These are phyloP conservation scores for Amphirosellinia nigrospora DNA, from an alignment of 495 filamentous ascomycete species.

Conservation along the genomic window DNA sequence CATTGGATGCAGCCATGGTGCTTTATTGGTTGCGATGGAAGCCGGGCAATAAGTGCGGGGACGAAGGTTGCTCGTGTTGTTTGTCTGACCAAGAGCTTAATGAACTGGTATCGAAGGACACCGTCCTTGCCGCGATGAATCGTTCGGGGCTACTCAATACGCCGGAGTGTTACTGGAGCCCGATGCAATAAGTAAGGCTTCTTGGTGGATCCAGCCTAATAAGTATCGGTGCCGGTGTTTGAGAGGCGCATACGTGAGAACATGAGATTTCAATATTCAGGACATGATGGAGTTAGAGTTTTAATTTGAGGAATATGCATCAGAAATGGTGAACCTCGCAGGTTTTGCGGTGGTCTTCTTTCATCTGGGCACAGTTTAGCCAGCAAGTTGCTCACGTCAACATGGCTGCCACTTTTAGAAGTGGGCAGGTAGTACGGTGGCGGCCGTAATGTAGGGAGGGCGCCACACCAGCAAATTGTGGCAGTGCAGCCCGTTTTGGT, in stretches of 20 bases:
- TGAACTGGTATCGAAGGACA: background rate
- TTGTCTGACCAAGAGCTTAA: background rate
- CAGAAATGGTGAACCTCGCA: background rate
- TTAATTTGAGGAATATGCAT: background rate
- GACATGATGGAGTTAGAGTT: background rate
- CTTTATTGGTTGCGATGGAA: background rate
- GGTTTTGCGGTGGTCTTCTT: conserved; percentile 11
- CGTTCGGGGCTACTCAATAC: background rate
- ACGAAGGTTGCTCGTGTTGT: background rate
- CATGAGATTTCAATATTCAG: background rate
- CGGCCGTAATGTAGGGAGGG: background rate
- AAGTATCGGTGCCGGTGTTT: background rate
- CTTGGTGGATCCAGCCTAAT: background rate
- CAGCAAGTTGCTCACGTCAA: conserved; percentile 44
- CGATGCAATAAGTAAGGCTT: conserved; percentile 9
- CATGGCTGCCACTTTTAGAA: conserved; percentile 12
- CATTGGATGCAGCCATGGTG: conserved; percentile 44
- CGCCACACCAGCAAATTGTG: conserved; percentile 10
- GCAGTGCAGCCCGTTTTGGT: conserved; percentile 6
- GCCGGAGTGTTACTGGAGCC: background rate
- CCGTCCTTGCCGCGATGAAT: background rate
- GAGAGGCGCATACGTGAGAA: background rate
- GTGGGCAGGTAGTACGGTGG: background rate
- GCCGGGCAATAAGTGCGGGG: background rate
- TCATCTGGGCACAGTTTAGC: conserved; percentile 31